Conservation (phyloP, 2,329 filamentous ascomycete species). For the Ceratocystis alfenasii region DNA sequence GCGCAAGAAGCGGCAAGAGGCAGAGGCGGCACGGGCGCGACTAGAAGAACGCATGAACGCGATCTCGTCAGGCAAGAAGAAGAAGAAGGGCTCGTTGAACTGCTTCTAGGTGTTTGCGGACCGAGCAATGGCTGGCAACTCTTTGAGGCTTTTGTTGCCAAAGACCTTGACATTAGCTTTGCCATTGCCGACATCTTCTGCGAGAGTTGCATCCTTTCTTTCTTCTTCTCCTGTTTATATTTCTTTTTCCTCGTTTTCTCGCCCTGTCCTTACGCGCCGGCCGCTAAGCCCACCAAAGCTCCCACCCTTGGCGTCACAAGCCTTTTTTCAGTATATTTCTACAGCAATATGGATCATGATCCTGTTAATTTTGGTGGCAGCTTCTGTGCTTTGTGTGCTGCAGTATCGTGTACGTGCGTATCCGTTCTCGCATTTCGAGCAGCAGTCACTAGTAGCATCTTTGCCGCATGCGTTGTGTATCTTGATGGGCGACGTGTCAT, state of each 20-base stretch:
- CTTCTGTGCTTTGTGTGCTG: conserved; percentile 12
- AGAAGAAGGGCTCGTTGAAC: conserved; percentile 90
- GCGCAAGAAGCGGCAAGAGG: conserved; percentile 78
- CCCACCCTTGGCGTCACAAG: neutral
- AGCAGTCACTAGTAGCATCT: conserved; percentile 7
- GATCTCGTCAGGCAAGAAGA: conserved; percentile 80
- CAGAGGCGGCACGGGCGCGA: conserved; percentile 77
- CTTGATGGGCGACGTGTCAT: conserved; percentile 24
- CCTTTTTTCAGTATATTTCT: neutral
- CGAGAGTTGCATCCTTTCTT: neutral
- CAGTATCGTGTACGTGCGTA: conserved; percentile 19
- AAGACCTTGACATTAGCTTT: neutral
- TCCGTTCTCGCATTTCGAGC: conserved; percentile 20
- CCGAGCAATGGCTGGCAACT: conserved; percentile 13
- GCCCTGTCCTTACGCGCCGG: neutral
- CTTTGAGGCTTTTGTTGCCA: conserved; percentile 4
- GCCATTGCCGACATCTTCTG: conserved; percentile 14
- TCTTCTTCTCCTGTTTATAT: conserved; percentile 1
- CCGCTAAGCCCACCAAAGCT: neutral
- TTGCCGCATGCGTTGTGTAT: conserved; percentile 11
- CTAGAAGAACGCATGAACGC: conserved; percentile 92
- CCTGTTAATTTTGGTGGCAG: neutral
- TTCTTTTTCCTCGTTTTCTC: neutral
- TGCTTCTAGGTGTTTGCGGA: conserved; percentile 60
- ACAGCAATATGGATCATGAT: neutral